Base-by-base conservation (phyloP, 352 stramenopile species). In the Blastocystis sp. region DNA sequence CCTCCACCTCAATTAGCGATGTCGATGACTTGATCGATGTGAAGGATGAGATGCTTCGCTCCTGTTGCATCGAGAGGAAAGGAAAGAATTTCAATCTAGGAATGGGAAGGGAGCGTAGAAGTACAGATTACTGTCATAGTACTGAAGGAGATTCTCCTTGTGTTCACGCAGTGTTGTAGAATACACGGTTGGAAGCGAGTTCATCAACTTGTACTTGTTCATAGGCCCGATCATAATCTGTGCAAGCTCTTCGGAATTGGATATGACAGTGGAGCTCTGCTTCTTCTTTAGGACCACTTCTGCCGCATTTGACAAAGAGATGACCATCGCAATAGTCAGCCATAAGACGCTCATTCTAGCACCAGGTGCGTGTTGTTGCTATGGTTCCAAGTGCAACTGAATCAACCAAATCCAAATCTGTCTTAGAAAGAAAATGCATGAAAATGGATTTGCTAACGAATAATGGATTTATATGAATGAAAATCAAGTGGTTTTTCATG, bases 51-150 rank as follows among this genome's bases (percentile, higher is more conserved):
- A 78, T 78, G 44, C 67, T 78, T 32, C 57, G 56, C 18, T 21
- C 42, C 14, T 78, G 42, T 24, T 51, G 18, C 21, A 46, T 36
- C 8, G 46, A 27, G 7, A 78, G 36, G 57, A 61, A 78, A 21
- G 67, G 67, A 61, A 78, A 78, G 11, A 56, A 46, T 42, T 78
- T 78, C 3, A 78, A 18, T 42, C 67, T 78, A 61, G 14, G 38
- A 36, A 61, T 78, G 34, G 57, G 0, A 9, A 46, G 38, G 14
- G 11, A 42, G 16, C 44, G 6, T n/a, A 11, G 3, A 56, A 14
- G 18, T 34, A 78, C 67, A 78, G 14, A 59, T 78, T 78, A 46
- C 21, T 61, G 38, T 78, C 67, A 24, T 78, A 78, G 2, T 57
- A 21, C 27, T 56, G 44, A 40, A 78, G 24, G 11, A 78, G n/a